phyloP scores from a whole-genome alignment of 2,329 filamentous ascomycete species.

The Sclerotinia sclerotiorum region DNA sequence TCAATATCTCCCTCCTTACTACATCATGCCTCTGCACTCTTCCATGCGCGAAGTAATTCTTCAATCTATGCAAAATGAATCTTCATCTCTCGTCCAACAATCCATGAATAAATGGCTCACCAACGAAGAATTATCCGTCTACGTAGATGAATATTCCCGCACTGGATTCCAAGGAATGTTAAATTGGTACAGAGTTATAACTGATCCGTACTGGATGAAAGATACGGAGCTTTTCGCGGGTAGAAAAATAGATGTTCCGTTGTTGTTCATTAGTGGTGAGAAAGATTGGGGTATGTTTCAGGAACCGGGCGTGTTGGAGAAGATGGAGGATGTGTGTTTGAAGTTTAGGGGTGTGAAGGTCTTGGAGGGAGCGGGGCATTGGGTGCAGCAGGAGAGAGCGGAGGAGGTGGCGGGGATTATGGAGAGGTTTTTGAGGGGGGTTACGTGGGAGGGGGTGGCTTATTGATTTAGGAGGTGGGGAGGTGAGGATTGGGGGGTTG shows the following conservation, averaged over 20 bases:
- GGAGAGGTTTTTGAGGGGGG: conserved; percentile 43
- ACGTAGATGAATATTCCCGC: conserved; percentile 58
- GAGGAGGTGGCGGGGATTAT: conserved; percentile 52
- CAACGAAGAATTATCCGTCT: conserved; percentile 58
- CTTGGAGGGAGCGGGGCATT: conserved; percentile 64
- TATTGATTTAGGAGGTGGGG: conserved; percentile 12
- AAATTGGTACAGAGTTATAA: conserved; percentile 66
- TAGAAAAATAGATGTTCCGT: conserved; percentile 60
- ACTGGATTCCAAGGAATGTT: conserved; percentile 65
- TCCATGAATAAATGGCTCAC: conserved; percentile 51
- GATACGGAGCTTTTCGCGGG: conserved; percentile 61
- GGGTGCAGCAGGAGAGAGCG: conserved; percentile 67
- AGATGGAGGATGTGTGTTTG: conserved; percentile 51
- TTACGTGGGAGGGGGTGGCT: conserved; percentile 22
- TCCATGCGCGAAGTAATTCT: conserved; percentile 61
- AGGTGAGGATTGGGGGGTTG: too few species aligned
- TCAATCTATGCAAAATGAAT: conserved; percentile 55
- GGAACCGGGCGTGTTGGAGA: conserved; percentile 62
- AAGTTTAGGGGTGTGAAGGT: conserved; percentile 54
- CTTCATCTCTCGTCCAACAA: conserved; percentile 45
- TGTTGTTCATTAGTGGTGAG: conserved; percentile 59
- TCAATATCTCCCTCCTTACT: conserved; percentile 63
- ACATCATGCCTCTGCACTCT: conserved; percentile 60
- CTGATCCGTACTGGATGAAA: conserved; percentile 47
- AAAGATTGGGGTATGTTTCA: conserved; percentile 70